Percentiles rank a stretch among this genome's conserved stretches.
Evolutionary conservation across 2,329 filamentous ascomycete genomes (phyloP).

Genomic region (Cladosporium sphaerospermum): DNA sequence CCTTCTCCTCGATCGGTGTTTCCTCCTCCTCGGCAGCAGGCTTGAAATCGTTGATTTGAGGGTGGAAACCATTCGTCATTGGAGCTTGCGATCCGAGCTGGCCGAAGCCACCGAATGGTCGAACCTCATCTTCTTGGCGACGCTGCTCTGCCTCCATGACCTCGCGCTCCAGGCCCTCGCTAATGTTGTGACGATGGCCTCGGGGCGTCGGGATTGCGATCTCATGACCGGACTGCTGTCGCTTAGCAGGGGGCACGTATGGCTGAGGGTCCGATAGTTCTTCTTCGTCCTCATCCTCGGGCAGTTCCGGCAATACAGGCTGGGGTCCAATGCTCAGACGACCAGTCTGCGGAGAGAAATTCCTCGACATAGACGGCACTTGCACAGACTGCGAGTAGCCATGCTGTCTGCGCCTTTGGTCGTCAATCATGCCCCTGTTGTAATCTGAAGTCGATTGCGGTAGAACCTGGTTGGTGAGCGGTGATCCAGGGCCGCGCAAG

Average conservation of each 20-base stretch:
- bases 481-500: conserved; percentile 49
- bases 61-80: not conserved
- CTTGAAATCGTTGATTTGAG: not conserved
- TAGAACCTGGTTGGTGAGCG: conserved; percentile 42
- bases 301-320: conserved; percentile 59
- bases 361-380: conserved; percentile 16
- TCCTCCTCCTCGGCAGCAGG: not conserved
- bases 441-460: conserved; percentile 25
- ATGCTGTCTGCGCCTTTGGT: conserved; percentile 41
- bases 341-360: conserved; percentile 39
- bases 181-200: conserved; percentile 65
- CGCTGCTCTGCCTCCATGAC: conserved; percentile 83
- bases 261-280: conserved; percentile 22
- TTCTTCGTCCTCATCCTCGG: conserved; percentile 63
- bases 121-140: conserved; percentile 23
- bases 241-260: conserved; percentile 28
- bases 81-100: not conserved
- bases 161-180: conserved; percentile 72
- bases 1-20: conserved; percentile 16
- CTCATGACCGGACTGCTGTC: conserved; percentile 33
- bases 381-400: conserved; percentile 33
- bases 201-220: conserved; percentile 57
- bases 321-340: conserved; percentile 43
- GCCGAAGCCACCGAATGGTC: conserved; percentile 12
- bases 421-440: conserved; percentile 38